Evolutionary conservation across 2,329 filamentous ascomycete species (phyloP), one percentile per base, ranked within the genome.

Genomic region (Colletotrichum caudatum): DNA sequence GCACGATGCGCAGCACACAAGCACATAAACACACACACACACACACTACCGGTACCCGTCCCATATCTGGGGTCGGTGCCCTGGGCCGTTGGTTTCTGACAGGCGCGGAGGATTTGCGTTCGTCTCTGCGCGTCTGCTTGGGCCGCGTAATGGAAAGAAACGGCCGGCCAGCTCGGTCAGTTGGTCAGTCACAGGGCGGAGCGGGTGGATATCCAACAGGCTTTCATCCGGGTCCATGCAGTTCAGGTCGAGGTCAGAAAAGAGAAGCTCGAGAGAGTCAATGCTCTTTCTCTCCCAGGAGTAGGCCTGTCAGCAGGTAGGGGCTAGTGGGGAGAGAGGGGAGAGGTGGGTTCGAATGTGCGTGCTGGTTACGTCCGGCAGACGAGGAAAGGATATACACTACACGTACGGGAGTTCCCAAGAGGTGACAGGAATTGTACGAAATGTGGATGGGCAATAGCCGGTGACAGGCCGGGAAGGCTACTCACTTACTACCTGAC

Each of bases 351-450:
- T 29, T 35, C 29, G 35, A 33, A 26, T 50, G 60, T 62, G n/a
- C 48, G 63, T 41, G 64, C 69, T 59, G 57, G 65, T 71, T 54
- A 66, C 69, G 69, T 71, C 59, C 59, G 69, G 69, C 65, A 69
- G 69, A 64, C 57, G 69, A 64, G 64, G n/a, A 5, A 44, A 23
- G 26, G 39, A n/a, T 11, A 20, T 9, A 20, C 23, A 46, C 29
- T 7, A 51, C 23, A 29, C 14, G 50, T 29, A 23, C 18, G 26
- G 58, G 56, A 44, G 56, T 33, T 18, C 57, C 57, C 59, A 56
- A 39, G 23, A 41, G 48, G 65, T 72, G 69, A 72, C 65, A 54
- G 69, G 48, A 54, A 50, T 60, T 64, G 65, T 69, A 69, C 69
- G 59, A 72, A 72, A 72, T 69, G 41, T 60, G 69, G 64, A 72